Evolutionary conservation across 2,329 filamentous ascomycete genomes (phyloP), one percentile per base, ranked within the genome.

Genomic region (Fusarium phyllophilum): DNA sequence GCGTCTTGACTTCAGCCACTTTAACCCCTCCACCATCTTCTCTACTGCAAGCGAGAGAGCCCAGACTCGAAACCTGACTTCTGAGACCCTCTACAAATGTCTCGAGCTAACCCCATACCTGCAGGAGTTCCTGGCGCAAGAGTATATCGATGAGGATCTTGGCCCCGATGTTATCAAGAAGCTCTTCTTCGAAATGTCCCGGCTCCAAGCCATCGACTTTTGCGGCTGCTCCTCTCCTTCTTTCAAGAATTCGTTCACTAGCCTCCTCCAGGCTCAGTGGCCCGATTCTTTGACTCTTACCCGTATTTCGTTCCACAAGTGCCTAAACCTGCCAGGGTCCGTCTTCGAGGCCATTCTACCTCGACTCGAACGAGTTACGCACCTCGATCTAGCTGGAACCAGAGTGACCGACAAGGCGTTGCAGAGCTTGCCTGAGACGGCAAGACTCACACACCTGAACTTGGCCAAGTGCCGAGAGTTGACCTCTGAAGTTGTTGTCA

Each of bases 1-100:
- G 66, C 91, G 94, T 57, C 85, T 96, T 51, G 94, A 96, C 83
- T 95, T 96, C 78, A 95, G 93, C 71, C 93, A 95, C 85, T 95
- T 95, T 83, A 95, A 94, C 80, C 93, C 93, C 29, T 90, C 92
- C 62, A 92, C 92, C 62, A 86, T 94, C 72, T 94, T 95, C 79
- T 89, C 89, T 69, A 94, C 92, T 22, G 92, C 91, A 74, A 90
- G 91, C 81, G 92, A 94, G 87, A 91, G 94, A 66, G 88, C 89
- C 29, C 89, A 93, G 81, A 93, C 93, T 65, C 90, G 90, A 79
- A 95, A 95, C 82, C 82, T 96, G 77, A 96, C 93, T 26, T 86
- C 92, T 20, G 89, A 90, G 79, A 96, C 93, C 10, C 86, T 96
- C 54, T 83, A 92, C 59, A 87, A 91, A 80, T 95, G 92, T 80